These are phyloP conservation scores for Phaeophleospora eucalypticola DNA, from an alignment of 2,329 filamentous ascomycete species.

Conservation along the genomic window DNA sequence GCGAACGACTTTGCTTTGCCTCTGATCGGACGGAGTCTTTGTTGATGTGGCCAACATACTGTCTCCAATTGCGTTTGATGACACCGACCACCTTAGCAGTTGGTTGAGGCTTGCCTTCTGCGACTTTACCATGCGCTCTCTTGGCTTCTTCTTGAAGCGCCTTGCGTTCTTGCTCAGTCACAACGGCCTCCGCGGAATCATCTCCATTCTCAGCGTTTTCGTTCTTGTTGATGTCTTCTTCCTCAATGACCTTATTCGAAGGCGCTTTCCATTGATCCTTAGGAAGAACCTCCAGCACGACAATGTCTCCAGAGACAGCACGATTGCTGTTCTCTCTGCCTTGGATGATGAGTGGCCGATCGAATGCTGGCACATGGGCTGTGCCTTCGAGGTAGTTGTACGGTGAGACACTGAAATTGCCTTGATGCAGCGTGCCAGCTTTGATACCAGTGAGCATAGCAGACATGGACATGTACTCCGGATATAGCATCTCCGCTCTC, in stretches of 20 bases:
- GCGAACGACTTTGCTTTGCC: constrained; percentile 71
- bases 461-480: constrained; percentile 83
- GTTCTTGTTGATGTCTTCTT: constrained; percentile 85
- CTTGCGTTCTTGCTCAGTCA: constrained; percentile 81
- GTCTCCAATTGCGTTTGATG: constrained; percentile 93
- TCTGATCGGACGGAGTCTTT: constrained; percentile 73
- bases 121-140: constrained; percentile 70
- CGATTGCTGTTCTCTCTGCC: constrained; percentile 96
- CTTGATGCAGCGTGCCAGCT: constrained; percentile 84
- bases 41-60: constrained; percentile 95
- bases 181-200: constrained; percentile 66
- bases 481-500: constrained; percentile 72
- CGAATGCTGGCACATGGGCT: constrained; percentile 83
- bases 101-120: constrained; percentile 76
- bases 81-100: constrained; percentile 90
- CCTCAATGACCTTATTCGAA: constrained; percentile 92
- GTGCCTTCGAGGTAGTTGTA: constrained; percentile 98
- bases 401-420: constrained; percentile 89
- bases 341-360: constrained; percentile 80
- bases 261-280: constrained; percentile 96
- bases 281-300: constrained; percentile 88
- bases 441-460: constrained; percentile 94
- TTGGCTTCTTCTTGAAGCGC: constrained; percentile 89
- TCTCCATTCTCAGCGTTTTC: constrained; percentile 88
- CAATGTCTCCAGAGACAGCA: constrained; percentile 83